phyloP scores from a whole-genome alignment of 805 yeast species.

The Hyphopichia homilentoma region DNA sequence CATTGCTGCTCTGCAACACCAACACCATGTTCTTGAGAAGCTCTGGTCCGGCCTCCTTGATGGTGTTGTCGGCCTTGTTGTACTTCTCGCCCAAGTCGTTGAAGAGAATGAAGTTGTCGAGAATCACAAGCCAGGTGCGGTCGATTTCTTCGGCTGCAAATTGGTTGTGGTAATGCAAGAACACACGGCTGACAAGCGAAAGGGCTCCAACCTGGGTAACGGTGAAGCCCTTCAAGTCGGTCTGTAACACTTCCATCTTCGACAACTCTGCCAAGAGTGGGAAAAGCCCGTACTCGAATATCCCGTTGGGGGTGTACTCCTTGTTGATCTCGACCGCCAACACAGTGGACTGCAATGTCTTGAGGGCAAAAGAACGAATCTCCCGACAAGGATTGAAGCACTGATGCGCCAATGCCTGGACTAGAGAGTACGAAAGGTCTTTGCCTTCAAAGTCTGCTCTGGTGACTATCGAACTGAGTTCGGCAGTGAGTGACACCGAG shows the following conservation, averaged over 20 bases:
- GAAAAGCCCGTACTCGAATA: slow-evolving; percentile 71
- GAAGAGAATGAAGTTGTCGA: slow-evolving; percentile 29
- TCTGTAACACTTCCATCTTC: slow-evolving; percentile 54
- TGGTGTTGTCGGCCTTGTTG: slow-evolving; percentile 11
- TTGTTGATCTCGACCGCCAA: slow-evolving; percentile 37
- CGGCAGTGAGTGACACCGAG: slow-evolving; percentile 60
- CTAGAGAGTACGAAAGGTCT: slow-evolving; percentile 52
- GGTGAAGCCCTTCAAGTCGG: slow-evolving; percentile 61
- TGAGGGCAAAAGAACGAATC: slow-evolving; percentile 62
- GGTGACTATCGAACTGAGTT: slow-evolving; percentile 37
- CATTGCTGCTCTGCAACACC: slow-evolving; percentile 27
- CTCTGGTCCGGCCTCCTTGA: slow-evolving; percentile 33
- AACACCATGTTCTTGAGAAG: slow-evolving; percentile 40
- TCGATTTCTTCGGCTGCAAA: slow-evolving; percentile 18
- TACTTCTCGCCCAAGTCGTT: slow-evolving; percentile 16
- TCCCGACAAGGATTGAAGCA: slow-evolving; percentile 86
- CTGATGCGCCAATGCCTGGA: slow-evolving; percentile 84
- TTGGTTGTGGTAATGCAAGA: slow-evolving; percentile 29
- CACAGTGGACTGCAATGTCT: slow-evolving; percentile 51
- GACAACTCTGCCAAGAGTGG: slow-evolving; percentile 67
- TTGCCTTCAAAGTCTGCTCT: slow-evolving; percentile 30
- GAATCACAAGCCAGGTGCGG: slow-evolving; percentile 31
- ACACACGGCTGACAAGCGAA: slow-evolving; percentile 58
- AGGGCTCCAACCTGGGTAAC: slow-evolving; percentile 67
- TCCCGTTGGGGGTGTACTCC: slow-evolving; percentile 45